A percentile compares a stretch with the other conserved stretches of the same genome.
Evolutionary conservation across 208 protist species (phyloP).

Genomic region (Sergeia podlipaevii): DNA sequence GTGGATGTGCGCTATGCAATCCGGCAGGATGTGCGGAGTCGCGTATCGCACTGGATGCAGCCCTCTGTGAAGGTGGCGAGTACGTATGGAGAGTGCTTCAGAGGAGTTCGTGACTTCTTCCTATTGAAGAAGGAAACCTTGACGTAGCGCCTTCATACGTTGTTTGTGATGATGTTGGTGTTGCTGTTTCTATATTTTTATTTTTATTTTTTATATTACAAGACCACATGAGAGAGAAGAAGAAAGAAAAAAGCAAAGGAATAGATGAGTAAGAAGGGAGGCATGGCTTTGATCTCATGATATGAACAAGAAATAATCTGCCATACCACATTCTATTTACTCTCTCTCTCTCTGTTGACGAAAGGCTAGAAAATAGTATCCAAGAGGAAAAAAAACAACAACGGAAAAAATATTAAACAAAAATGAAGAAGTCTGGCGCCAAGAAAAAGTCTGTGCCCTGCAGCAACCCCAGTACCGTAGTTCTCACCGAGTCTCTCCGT

Average conservation of each 20-base stretch:
- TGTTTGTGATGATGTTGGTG: neutral
- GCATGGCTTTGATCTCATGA: too few species aligned
- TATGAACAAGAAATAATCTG: too few species aligned
- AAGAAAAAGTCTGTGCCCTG: slow-evolving; percentile 11
- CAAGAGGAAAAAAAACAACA: slow-evolving; percentile 12
- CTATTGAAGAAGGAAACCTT: neutral
- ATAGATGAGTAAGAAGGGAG: neutral
- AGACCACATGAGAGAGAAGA: slow-evolving; percentile 4
- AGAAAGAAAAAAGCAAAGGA: slow-evolving; percentile 3
- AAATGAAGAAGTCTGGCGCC: neutral
- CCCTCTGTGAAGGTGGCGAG: slow-evolving; percentile 23
- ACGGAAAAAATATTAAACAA: slow-evolving; percentile 8
- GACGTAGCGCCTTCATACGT: too few species aligned
- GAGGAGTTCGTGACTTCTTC: slow-evolving; percentile 57
- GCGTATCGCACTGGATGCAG: slow-evolving; percentile 50
- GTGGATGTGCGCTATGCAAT: slow-evolving; percentile 88
- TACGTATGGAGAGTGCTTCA: slow-evolving; percentile 70
- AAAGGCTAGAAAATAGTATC: too few species aligned
- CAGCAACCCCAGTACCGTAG: slow-evolving; percentile 9
- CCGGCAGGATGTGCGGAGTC: slow-evolving; percentile 33
- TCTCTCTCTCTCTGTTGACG: too few species aligned
- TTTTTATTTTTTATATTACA: slow-evolving; percentile 17
- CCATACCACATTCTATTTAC: too few species aligned
- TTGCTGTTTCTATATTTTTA: slow-evolving; percentile 5
- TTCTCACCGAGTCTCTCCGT: slow-evolving; percentile 70